These are phyloP conservation scores for Penicillium sp. DNA, from an alignment of 2,329 filamentous ascomycete genomes.

Conservation along the genomic window DNA sequence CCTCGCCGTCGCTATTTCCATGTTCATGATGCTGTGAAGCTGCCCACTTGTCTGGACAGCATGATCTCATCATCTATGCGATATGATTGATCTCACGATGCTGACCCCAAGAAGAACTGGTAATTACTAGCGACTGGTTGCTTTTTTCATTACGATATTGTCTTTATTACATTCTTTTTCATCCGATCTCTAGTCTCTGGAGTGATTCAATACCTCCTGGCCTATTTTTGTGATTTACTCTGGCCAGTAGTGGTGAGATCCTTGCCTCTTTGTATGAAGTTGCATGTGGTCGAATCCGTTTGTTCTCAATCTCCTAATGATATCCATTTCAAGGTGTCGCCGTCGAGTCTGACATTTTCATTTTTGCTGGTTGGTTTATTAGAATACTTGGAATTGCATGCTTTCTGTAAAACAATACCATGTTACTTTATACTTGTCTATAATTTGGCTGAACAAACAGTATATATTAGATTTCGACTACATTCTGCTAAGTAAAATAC, in stretches of 20 bases:
- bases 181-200: neutral
- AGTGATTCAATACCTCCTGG: constrained; percentile 8
- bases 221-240: constrained; percentile 9
- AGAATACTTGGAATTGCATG: neutral
- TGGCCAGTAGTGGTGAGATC: neutral
- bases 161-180: constrained; percentile 2
- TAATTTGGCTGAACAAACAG: no score
- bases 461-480: no score
- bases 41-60: neutral
- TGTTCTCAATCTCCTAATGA: neutral
- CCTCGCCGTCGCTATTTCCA: constrained; percentile 12
- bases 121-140: neutral
- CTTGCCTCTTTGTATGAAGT: neutral
- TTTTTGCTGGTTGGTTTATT: neutral
- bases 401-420: neutral
- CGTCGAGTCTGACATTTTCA: neutral
- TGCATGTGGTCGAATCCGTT: neutral
- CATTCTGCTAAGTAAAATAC: no score
- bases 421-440: no score
- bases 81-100: constrained; percentile 8
- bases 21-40: constrained; percentile 11
- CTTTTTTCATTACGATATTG: constrained; percentile 1
- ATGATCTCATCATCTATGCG: constrained; percentile 3
- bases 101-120: neutral
- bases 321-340: neutral